phyloP scores from a whole-genome alignment of 106 monocot species.

The Dendrobium officinale region DNA sequence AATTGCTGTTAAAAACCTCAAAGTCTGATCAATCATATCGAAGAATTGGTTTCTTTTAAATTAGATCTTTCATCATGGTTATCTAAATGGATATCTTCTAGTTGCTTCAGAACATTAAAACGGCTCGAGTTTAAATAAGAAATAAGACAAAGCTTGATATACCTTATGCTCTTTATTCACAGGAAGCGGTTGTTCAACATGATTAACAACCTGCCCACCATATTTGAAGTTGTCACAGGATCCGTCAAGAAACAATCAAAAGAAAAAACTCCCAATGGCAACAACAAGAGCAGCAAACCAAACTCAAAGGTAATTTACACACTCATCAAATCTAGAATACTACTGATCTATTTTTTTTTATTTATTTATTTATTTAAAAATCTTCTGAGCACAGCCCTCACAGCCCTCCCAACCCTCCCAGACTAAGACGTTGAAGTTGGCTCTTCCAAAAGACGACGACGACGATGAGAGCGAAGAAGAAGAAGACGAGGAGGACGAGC shows the following conservation, averaged over 20 bases:
- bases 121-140: neutral
- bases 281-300: conserved; percentile 64
- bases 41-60: too few species aligned
- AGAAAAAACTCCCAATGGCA: conserved; percentile 63
- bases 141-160: neutral
- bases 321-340: too few species aligned
- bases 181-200: conserved; percentile 68
- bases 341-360: neutral
- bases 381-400: neutral
- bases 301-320: conserved; percentile 33
- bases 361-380: neutral
- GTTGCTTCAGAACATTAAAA: neutral
- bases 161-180: conserved; percentile 1
- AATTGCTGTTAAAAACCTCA: too few species aligned
- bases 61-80: too few species aligned
- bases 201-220: conserved; percentile 74
- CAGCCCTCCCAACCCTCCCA: conserved; percentile 23
- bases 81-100: too few species aligned
- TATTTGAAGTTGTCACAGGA: conserved; percentile 74
- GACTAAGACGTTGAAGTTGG: conserved; percentile 41
- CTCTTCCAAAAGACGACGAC: conserved; percentile 38
- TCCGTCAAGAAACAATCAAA: conserved; percentile 46
- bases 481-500: conserved; percentile 61
- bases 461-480: conserved; percentile 43
- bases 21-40: too few species aligned